These are phyloP conservation scores for Lecanicillium sp. DNA, from an alignment of 2,329 filamentous ascomycete species.

Conservation along the genomic window DNA sequence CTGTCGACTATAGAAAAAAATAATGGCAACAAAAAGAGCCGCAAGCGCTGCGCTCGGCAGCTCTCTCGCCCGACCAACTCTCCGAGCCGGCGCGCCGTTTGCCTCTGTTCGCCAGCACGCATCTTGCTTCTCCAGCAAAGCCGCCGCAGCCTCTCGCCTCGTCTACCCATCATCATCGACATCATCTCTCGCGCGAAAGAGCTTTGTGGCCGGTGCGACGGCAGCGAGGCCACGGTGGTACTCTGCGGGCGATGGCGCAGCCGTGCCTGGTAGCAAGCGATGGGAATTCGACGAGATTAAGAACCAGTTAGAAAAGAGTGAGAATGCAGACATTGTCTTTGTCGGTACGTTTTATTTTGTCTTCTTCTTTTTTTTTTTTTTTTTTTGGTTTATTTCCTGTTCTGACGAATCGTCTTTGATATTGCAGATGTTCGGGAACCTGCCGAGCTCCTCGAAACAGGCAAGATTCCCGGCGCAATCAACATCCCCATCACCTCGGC, in stretches of 20 bases:
- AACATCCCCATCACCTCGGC: slow-evolving; percentile 74
- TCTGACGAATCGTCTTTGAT: no score
- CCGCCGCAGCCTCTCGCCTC: not conserved
- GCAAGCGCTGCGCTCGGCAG: not conserved
- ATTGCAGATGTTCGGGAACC: slow-evolving; percentile 63
- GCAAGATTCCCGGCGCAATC: slow-evolving; percentile 70
- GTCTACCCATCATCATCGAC: not conserved
- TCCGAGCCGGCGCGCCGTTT: slow-evolving; percentile 1
- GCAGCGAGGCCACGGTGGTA: slow-evolving; percentile 15
- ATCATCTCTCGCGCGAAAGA: not conserved
- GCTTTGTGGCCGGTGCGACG: not conserved
- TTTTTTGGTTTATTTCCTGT: not conserved
- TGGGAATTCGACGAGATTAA: slow-evolving; percentile 44
- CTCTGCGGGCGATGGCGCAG: slow-evolving; percentile 15
- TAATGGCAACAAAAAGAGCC: slow-evolving; percentile 1
- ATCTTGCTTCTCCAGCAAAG: not conserved
- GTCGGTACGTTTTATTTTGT: slow-evolving; percentile 35
- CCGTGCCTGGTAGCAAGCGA: slow-evolving; percentile 23
- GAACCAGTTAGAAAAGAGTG: slow-evolving; percentile 20
- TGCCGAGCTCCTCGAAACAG: slow-evolving; percentile 51
- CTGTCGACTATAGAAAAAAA: not conserved
- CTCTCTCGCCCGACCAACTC: slow-evolving; percentile 1
- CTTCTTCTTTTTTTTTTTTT: not conserved
- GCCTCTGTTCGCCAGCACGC: not conserved
- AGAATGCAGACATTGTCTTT: slow-evolving; percentile 27